A percentile compares a stretch with the other conserved stretches of the same genome.
These are phyloP conservation scores for Didymella keratinophila DNA, from an alignment of 2,329 filamentous ascomycete species.

Conservation along the genomic window DNA sequence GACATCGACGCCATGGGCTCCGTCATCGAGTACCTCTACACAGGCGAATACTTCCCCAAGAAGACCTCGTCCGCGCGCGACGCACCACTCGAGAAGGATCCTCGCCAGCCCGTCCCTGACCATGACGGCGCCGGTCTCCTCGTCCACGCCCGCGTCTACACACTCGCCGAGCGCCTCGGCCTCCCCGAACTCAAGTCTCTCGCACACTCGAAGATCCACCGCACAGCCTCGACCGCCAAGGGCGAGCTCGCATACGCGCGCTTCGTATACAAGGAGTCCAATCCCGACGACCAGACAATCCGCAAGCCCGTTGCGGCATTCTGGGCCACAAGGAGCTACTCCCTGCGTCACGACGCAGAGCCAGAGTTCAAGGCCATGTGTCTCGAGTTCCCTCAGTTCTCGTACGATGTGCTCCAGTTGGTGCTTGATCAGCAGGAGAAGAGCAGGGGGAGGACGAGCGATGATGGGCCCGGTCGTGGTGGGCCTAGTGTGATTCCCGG, in stretches of 20 bases:
- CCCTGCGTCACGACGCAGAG: constrained; percentile 84
- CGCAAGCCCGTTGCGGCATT: constrained; percentile 87
- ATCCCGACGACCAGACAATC: constrained; percentile 72
- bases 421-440: constrained; percentile 61
- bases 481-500: constrained; percentile 51
- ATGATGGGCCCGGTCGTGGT: constrained; percentile 29
- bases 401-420: constrained; percentile 85
- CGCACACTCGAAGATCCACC: constrained; percentile 89
- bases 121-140: constrained; percentile 83
- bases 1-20: constrained; percentile 77
- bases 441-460: constrained; percentile 37
- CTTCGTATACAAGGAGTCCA: constrained; percentile 84
- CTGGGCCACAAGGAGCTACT: constrained; percentile 83
- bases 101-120: constrained; percentile 71
- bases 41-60: constrained; percentile 82
- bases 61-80: constrained; percentile 67
- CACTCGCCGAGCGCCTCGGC: constrained; percentile 80
- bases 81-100: constrained; percentile 73
- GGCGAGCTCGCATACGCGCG: constrained; percentile 92
- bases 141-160: constrained; percentile 89
- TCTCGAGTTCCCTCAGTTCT: constrained; percentile 88
- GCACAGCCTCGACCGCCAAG: constrained; percentile 83
- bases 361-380: constrained; percentile 85
- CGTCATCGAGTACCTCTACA: constrained; percentile 86
- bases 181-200: constrained; percentile 72